Percentiles rank a stretch among this genome's conserved stretches.
Conservation (phyloP, 768 basidiomycete genomes). For the Gyrodon lividus region DNA sequence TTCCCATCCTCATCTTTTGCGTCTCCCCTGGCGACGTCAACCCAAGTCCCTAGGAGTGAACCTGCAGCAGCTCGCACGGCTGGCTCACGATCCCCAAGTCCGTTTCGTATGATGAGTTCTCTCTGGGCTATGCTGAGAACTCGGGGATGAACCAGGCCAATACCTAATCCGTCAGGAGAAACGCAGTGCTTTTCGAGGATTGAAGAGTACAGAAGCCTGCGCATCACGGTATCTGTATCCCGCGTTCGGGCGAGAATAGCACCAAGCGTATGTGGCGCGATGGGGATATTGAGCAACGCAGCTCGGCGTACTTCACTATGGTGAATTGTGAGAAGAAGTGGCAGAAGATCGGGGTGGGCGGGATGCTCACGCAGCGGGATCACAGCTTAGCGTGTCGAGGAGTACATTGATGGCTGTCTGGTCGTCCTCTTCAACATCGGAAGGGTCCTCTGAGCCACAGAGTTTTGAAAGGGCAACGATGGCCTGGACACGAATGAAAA, state of each 20-base stretch:
- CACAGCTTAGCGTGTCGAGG: constrained; percentile 63
- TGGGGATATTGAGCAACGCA: constrained; percentile 67
- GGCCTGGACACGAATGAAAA: constrained; percentile 73
- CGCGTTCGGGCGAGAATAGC: constrained; percentile 72
- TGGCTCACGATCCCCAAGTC: constrained; percentile 82
- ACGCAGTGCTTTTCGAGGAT: constrained; percentile 50
- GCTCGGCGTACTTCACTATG: constrained; percentile 84
- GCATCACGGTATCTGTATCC: constrained; percentile 73
- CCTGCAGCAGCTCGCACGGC: constrained; percentile 71
- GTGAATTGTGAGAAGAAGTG: neutral
- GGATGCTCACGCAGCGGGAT: constrained; percentile 68
- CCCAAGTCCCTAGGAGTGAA: constrained; percentile 73
- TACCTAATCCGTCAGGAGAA: constrained; percentile 29
- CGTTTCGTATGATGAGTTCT: constrained; percentile 75
- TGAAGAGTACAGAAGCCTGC: constrained; percentile 68
- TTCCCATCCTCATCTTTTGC: constrained; percentile 38
- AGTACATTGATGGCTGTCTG: constrained; percentile 57
- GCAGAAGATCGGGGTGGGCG: neutral
- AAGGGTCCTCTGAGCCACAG: constrained; percentile 62
- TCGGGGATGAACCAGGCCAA: constrained; percentile 62
- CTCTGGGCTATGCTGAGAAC: constrained; percentile 69
- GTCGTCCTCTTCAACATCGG: constrained; percentile 49
- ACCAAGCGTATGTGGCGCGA: constrained; percentile 54
- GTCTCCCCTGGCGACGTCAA: constrained; percentile 51
- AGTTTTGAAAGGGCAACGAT: constrained; percentile 78